These are phyloP conservation scores for Dendrostoma leiphaemia DNA, from an alignment of 2,329 filamentous ascomycete species.

Conservation along the genomic window DNA sequence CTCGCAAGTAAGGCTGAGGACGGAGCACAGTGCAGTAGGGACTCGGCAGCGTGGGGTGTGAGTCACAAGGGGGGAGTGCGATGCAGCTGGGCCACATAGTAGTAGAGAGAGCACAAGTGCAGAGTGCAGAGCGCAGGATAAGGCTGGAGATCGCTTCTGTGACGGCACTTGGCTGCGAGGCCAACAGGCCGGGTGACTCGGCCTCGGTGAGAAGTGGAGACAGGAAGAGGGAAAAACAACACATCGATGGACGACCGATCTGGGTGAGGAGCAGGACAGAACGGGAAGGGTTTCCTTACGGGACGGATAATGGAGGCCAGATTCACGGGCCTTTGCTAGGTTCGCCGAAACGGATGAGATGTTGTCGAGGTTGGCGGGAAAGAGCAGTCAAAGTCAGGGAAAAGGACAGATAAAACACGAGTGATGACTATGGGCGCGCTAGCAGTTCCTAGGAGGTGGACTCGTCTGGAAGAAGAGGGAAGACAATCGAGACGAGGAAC, in stretches of 20 bases:
- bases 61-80: conserved; percentile 1
- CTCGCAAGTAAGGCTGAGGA: conserved; percentile 18
- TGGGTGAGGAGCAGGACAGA: not conserved
- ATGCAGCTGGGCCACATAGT: conserved; percentile 4
- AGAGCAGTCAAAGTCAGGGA: conserved; percentile 4
- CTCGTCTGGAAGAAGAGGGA: conserved; percentile 1
- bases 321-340: conserved; percentile 9
- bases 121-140: not conserved
- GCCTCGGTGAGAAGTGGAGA: conserved; percentile 6
- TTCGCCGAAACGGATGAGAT: conserved; percentile 5
- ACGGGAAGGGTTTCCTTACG: conserved; percentile 12
- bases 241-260: not conserved
- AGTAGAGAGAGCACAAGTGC: conserved; percentile 5
- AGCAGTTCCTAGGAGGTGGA: not conserved
- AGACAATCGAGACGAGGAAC: not conserved
- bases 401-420: conserved; percentile 1
- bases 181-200: conserved; percentile 16
- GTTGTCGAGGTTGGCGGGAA: not conserved
- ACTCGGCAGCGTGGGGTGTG: not conserved
- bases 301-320: conserved; percentile 8
- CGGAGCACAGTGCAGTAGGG: not conserved
- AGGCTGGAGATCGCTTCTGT: conserved; percentile 6
- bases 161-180: conserved; percentile 18
- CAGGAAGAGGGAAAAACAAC: conserved; percentile 1
- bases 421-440: conserved; percentile 3